Evolutionary conservation across 306 rosid genomes (phyloP).

Genomic region (Quercus bicolor): DNA sequence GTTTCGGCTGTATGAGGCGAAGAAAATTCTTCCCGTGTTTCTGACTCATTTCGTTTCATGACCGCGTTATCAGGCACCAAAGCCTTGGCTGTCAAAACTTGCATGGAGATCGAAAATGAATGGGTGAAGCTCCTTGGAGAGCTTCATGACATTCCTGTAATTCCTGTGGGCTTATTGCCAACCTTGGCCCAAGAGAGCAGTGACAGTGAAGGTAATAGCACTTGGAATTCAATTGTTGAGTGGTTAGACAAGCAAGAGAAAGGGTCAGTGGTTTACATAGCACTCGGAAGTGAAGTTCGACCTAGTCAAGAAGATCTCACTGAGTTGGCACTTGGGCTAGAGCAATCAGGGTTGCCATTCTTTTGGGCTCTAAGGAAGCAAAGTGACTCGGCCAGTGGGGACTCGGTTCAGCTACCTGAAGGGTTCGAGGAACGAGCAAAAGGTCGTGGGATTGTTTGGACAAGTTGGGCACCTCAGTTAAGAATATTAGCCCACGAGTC

Average conservation of each 20-base stretch:
- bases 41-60: neutral
- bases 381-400: constrained; percentile 2
- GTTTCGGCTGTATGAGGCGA: constrained; percentile 8
- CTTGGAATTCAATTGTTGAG: constrained; percentile 17
- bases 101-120: constrained; percentile 26
- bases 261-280: too few relatives aligned
- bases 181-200: neutral
- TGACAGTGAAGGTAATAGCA: neutral
- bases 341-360: constrained; percentile 17
- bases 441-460: constrained; percentile 16
- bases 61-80: neutral
- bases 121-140: constrained; percentile 12
- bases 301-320: constrained; percentile 20
- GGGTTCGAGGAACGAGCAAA: constrained; percentile 3
- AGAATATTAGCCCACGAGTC: constrained; percentile 22
- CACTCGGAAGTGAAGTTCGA: neutral
- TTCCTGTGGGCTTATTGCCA: constrained; percentile 35
- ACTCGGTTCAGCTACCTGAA: neutral
- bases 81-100: constrained; percentile 19
- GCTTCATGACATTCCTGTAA: constrained; percentile 3
- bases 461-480: constrained; percentile 27
- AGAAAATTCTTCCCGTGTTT: neutral
- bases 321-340: constrained; percentile 33
- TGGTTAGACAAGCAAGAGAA: constrained; percentile 31
- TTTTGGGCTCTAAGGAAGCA: neutral